Evolutionary conservation across 768 basidiomycete species (phyloP), one percentile per base, ranked within the genome.

Genomic region (Daedalea quercina): DNA sequence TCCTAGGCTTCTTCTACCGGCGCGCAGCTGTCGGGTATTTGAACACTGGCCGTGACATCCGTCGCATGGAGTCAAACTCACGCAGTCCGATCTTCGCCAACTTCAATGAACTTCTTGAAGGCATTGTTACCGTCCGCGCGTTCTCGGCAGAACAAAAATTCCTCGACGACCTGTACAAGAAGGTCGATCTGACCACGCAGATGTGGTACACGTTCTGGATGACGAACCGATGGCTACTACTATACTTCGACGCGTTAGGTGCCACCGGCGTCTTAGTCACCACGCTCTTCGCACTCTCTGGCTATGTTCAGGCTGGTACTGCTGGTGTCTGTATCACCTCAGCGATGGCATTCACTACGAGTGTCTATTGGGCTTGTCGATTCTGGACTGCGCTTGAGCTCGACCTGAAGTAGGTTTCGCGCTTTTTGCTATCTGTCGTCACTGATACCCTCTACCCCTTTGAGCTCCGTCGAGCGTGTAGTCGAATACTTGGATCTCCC

Each of bases 171-270:
- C 69, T 94, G 3, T 88, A 90, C 63, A 58, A 58, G 1, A 90
- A 89, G 64, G 77, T 93, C 26, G 87, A 92, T 56, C 69, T 75
- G 47, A 91, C 86, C n/a, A 91, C 81, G 11, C 81, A 85, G 80
- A 87, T 89, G 86, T 89, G 84, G 85, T 89, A 90, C 63, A 78
- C 72, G 13, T 87, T 87, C 68, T 92, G 91, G 91, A 91, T 93
- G 90, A 84, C 82, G 9, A 92, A 90, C 59, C 73, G 91, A 47
- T 92, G 87, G 90, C 74, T 95, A 2, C 69, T 94, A 33, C 67
- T 94, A 52, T 83, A 88, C 56, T 94, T 92, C 63, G 93, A 96
- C 65, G 58, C 73, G 1, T 77, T 94, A 9, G 90, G 90, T 25
- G 87, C 80, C 25, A 52, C 84, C 19, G 80, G 84, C 1, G 85